These are phyloP conservation scores for Exsudoporus floridanus DNA, from an alignment of 1,284 basidiomycete species.

Conservation along the genomic window DNA sequence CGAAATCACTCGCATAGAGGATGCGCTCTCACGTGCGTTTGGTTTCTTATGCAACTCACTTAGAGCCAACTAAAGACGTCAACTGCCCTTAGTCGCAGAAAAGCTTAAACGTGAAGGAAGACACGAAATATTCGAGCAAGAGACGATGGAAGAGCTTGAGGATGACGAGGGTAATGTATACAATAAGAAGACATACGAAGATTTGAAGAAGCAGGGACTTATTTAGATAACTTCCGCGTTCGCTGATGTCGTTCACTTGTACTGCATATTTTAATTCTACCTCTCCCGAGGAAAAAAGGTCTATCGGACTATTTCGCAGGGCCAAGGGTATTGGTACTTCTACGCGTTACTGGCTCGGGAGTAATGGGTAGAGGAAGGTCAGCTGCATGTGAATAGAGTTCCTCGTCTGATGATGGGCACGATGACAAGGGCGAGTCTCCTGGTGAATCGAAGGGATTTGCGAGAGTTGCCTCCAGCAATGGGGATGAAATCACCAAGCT, in stretches of 20 bases:
- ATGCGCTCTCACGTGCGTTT: slow-evolving; percentile 85
- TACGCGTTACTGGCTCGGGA: slow-evolving; percentile 40
- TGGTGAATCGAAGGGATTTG: slow-evolving; percentile 72
- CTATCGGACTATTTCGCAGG: slow-evolving; percentile 14
- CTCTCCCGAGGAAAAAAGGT: not conserved
- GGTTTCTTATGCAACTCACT: slow-evolving; percentile 1
- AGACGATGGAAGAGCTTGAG: slow-evolving; percentile 95
- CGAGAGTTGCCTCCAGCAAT: slow-evolving; percentile 38
- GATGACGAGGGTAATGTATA: slow-evolving; percentile 97
- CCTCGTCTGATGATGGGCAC: slow-evolving; percentile 79
- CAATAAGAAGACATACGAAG: slow-evolving; percentile 87
- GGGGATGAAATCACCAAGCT: slow-evolving; percentile 47
- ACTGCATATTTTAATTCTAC: slow-evolving; percentile 2
- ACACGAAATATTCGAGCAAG: slow-evolving; percentile 86
- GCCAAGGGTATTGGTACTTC: slow-evolving; percentile 10
- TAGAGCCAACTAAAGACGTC: not conserved
- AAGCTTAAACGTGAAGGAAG: slow-evolving; percentile 93
- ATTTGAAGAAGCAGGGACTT: slow-evolving; percentile 88
- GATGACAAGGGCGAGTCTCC: slow-evolving; percentile 64
- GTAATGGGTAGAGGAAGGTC: slow-evolving; percentile 61
- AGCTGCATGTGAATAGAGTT: slow-evolving; percentile 70
- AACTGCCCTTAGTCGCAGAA: slow-evolving; percentile 72
- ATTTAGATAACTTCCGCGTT: slow-evolving; percentile 46
- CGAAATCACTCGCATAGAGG: slow-evolving; percentile 96
- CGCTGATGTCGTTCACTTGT: slow-evolving; percentile 13